Evolutionary conservation across 2,329 filamentous ascomycete genomes (phyloP), one percentile per base, ranked within the genome.

Genomic region (Passalora sequoiae): DNA sequence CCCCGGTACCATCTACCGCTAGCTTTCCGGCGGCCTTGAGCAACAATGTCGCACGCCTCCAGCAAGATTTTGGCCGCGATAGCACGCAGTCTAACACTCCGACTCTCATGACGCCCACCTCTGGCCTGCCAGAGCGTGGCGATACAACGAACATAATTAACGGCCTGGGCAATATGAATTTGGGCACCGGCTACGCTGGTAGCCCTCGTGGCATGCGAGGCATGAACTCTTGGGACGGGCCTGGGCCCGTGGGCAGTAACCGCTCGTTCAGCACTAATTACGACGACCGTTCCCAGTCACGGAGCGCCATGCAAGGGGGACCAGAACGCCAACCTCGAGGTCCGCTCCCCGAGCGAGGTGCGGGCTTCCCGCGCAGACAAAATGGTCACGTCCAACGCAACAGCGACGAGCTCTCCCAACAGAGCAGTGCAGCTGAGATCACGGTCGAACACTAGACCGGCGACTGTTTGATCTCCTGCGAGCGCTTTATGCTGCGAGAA

Each of bases 1-100:
- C 91, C 56, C 91, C 92, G 4, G 91, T 86, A 3, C 83, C 84
- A 6, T 95, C 92, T 9, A 88, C 87, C 13, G 87, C 87, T 4
- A 94, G 88, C 71, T 95, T 94, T 63, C 82, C 87, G 43, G 79
- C 80, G 51, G 78, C 76, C 47, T 71, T 87, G 38, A 73, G 74
- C 58, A 74, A 76, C 51, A 82, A 81, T 55, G 77, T 81, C 42
- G 70, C 77, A 33, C 75, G 80, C 42, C 76, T 82, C 51, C 33
- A 36, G 33, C 76, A 77, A 49, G 77, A 79, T 46, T 76, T 82
- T 54, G 72, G 72, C 50, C 65, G 69, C 9, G 72, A 73, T 32
- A 80, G 72, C 54, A 74, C 70, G 25, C 73, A 77, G 21, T 80
- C 80, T 30, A 81, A 76, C 60, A 84, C 82, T 16, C 81, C 82